phyloP scores from a whole-genome alignment of 495 filamentous ascomycete species.

The Trichoderma virens region DNA sequence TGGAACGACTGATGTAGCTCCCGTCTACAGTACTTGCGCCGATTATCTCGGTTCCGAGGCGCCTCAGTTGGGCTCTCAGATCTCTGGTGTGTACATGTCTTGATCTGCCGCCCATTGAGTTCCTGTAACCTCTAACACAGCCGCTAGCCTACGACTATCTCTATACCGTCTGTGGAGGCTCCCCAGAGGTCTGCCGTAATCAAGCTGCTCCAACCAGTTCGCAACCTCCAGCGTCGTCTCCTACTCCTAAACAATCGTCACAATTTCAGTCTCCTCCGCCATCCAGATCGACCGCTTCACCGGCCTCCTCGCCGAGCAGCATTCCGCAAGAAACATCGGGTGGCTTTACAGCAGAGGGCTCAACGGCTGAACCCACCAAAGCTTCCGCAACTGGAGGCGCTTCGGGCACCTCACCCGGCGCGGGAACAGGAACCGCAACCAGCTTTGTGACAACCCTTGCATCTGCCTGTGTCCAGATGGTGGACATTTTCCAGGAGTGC shows the following conservation, averaged over 20 bases:
- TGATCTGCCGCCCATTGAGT: not conserved
- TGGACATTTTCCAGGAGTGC: not conserved
- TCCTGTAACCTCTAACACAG: not conserved
- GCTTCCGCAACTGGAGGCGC: not conserved
- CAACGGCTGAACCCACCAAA: no score
- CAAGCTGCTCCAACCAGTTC: not conserved
- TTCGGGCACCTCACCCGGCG: not conserved
- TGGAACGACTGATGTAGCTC: not conserved
- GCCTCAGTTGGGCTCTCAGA: not conserved
- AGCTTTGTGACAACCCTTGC: not conserved
- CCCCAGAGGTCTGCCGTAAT: not conserved
- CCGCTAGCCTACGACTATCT: not conserved
- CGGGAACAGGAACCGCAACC: not conserved
- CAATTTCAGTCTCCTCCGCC: not conserved
- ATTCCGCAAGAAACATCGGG: not conserved
- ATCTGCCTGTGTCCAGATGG: not conserved
- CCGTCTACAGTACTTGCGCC: slow-evolving; percentile 1
- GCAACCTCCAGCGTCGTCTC: not conserved
- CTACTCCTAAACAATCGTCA: not conserved
- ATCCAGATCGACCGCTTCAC: not conserved
- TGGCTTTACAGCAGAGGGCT: not conserved
- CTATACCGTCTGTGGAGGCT: not conserved
- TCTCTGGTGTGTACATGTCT: not conserved
- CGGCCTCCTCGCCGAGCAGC: not conserved
- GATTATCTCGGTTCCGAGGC: not conserved